A percentile compares a stretch with the other conserved stretches of the same genome.
phyloP scores from a whole-genome alignment of 306 rosid genomes.

The Alnus rubra region DNA sequence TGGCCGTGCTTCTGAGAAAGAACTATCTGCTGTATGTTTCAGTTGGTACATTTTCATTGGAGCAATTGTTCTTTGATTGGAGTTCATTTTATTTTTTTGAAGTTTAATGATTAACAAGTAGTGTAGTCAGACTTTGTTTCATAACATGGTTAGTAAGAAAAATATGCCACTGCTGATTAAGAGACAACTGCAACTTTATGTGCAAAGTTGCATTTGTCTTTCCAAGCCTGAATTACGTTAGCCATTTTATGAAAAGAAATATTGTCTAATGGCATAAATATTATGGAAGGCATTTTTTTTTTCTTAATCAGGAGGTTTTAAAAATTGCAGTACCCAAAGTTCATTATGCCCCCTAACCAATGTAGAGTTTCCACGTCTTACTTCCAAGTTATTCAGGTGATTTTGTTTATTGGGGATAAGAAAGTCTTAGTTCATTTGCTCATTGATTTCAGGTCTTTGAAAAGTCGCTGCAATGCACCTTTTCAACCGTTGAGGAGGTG shows the following conservation, averaged over 20 bases:
- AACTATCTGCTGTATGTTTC: conserved; percentile 68
- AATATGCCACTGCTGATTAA: conserved; percentile 22
- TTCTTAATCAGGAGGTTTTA: background rate
- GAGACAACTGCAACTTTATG: conserved; percentile 15
- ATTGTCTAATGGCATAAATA: background rate
- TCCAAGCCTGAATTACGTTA: conserved; percentile 1
- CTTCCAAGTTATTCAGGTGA: conserved; percentile 16
- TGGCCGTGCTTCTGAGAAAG: conserved; percentile 69
- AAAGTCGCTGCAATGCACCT: conserved; percentile 67
- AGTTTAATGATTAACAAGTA: background rate
- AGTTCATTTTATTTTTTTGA: conserved; percentile 22
- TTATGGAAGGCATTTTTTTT: no score
- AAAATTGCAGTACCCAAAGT: conserved; percentile 10
- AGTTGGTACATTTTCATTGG: conserved; percentile 11
- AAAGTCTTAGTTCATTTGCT: conserved; percentile 4
- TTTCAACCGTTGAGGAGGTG: conserved; percentile 81
- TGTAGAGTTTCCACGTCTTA: background rate
- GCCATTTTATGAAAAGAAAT: background rate
- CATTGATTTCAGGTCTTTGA: conserved; percentile 68
- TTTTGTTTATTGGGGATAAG: conserved; percentile 5
- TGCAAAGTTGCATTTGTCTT: conserved; percentile 18
- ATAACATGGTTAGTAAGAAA: background rate
- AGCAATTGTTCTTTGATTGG: conserved; percentile 22
- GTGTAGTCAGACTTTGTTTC: conserved; percentile 1
- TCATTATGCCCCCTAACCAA: background rate